Percentiles rank a stretch among this genome's conserved stretches.
Conservation (phyloP, 495 filamentous ascomycete species). For the Entonaema liquescens region DNA sequence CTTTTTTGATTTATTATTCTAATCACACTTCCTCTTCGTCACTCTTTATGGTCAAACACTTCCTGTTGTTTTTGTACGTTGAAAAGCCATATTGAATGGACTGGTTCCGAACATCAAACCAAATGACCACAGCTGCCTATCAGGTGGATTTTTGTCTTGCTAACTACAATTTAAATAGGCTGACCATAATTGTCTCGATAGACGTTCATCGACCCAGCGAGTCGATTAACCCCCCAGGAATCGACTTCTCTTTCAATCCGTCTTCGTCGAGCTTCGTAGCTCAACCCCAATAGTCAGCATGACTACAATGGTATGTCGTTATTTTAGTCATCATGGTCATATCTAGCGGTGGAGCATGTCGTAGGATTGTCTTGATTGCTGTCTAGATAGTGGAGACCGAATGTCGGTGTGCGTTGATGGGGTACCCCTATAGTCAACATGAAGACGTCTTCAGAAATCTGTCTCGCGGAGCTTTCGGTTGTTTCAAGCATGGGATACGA, state of each 20-base stretch:
- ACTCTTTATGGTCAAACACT: background rate
- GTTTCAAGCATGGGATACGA: background rate
- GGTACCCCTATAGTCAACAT: constrained; percentile 6
- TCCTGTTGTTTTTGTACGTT: background rate
- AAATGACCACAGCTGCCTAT: background rate
- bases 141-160: background rate
- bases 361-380: constrained; percentile 2
- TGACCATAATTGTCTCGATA: constrained; percentile 3
- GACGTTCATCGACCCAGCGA: constrained; percentile 1
- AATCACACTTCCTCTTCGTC: background rate
- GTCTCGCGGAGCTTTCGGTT: background rate
- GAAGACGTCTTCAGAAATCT: constrained; percentile 9
- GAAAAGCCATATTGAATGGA: background rate
- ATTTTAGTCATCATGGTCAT: constrained; percentile 5
- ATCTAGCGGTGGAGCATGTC: background rate
- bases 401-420: constrained; percentile 40
- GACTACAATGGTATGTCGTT: constrained; percentile 62
- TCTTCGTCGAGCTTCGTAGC: constrained; percentile 28
- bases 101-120: background rate
- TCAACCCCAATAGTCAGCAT: constrained; percentile 45
- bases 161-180: constrained; percentile 13
- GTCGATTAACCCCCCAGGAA: background rate
- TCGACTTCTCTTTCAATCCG: background rate
- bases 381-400: constrained; percentile 12
- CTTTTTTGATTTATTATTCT: background rate